A percentile compares a stretch with the other conserved stretches of the same genome.
These are phyloP conservation scores for Sugiyamaella xylanicola DNA, from an alignment of 1,139 yeast species.

Conservation along the genomic window DNA sequence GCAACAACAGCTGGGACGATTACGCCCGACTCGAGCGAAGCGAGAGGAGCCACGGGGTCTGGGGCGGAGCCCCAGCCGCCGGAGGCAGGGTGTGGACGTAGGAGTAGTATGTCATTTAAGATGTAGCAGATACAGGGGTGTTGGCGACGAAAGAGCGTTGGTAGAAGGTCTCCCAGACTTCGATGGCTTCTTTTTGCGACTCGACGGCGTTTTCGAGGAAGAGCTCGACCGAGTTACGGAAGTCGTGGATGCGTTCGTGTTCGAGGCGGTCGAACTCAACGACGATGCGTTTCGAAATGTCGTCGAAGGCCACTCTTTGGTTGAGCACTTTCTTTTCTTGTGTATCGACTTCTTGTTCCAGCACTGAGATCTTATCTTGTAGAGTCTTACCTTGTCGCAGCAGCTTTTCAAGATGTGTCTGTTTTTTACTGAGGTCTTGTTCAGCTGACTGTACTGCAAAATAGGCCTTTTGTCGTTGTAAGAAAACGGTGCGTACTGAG, in stretches of 20 bases:
- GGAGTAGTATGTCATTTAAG: background rate
- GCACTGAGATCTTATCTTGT: slow-evolving; percentile 58
- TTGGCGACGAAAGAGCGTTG: slow-evolving; percentile 28
- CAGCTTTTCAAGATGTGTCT: slow-evolving; percentile 55
- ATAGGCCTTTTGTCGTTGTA: slow-evolving; percentile 72
- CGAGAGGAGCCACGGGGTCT: background rate
- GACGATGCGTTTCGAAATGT: slow-evolving; percentile 64
- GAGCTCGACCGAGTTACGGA: slow-evolving; percentile 86
- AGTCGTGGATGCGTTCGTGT: slow-evolving; percentile 75
- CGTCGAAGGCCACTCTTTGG: slow-evolving; percentile 61
- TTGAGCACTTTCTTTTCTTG: slow-evolving; percentile 60
- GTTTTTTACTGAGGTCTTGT: slow-evolving; percentile 51
- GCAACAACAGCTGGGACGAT: no score
- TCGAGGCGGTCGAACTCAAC: slow-evolving; percentile 72
- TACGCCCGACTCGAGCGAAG: no score
- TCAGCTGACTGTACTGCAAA: slow-evolving; percentile 59
- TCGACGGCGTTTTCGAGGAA: slow-evolving; percentile 90
- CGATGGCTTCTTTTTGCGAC: slow-evolving; percentile 92
- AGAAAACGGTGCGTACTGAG: slow-evolving; percentile 73
- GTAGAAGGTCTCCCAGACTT: slow-evolving; percentile 83
- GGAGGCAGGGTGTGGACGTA: background rate
- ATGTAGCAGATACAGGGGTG: slow-evolving; percentile 3
- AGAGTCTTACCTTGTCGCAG: slow-evolving; percentile 59
- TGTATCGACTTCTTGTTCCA: slow-evolving; percentile 60
- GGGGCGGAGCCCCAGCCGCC: slow-evolving; percentile 3